Conservation (phyloP, 2,329 filamentous ascomycete species). For the Magnaporthiopsis incrustans region DNA sequence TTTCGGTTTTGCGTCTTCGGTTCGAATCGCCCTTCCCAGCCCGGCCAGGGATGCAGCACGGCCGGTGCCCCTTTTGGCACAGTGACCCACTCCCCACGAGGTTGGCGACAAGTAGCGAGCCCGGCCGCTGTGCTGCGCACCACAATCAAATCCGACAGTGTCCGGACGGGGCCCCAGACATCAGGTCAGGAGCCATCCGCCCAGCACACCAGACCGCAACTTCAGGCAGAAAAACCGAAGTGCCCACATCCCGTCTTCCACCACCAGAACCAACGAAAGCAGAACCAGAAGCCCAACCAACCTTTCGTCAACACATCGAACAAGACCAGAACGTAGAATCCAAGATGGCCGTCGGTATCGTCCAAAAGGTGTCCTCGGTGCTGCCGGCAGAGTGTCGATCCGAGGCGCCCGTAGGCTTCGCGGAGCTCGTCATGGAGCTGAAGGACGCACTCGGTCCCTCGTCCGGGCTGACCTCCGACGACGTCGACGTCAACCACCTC, state of each 20-base stretch:
- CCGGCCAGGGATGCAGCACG: not conserved
- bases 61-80: not conserved
- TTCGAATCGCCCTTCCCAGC: not conserved
- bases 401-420: conserved; percentile 42
- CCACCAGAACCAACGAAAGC: not conserved
- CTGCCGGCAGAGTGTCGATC: conserved; percentile 8
- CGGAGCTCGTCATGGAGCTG: conserved; percentile 64
- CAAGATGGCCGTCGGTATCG: conserved; percentile 20
- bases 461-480: conserved; percentile 73
- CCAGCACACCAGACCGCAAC: not conserved
- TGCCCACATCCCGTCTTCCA: not conserved
- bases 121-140: not conserved
- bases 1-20: not conserved
- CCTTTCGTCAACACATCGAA: not conserved
- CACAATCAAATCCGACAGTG: not conserved
- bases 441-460: conserved; percentile 69
- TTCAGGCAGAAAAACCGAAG: not conserved
- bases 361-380: conserved; percentile 7
- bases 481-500: conserved; percentile 68
- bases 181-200: not conserved
- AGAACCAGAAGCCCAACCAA: not conserved
- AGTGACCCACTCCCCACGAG: not conserved
- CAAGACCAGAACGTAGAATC: not conserved
- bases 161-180: not conserved
- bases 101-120: not conserved